Conservation (phyloP, 164 flowering plant genomes). For the Stephania yunnanensis region DNA sequence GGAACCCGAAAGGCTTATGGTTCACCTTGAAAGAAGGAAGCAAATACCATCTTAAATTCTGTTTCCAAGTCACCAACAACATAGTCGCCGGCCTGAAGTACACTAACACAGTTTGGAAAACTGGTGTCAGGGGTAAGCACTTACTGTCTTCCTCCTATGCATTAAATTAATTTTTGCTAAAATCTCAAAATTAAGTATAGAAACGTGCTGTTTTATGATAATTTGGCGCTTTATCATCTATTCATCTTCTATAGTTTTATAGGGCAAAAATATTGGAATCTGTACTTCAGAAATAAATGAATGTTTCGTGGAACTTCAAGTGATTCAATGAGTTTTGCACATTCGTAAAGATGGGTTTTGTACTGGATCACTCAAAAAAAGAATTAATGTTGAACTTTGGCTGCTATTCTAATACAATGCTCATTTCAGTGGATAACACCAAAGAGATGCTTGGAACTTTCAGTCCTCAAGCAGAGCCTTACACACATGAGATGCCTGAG, state of each 20-base stretch:
- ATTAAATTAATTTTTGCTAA: neutral
- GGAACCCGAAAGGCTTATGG: slow-evolving; percentile 45
- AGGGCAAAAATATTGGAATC: neutral
- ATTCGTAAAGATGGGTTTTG: neutral
- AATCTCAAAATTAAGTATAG: no score
- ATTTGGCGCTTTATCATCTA: no score
- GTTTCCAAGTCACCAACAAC: slow-evolving; percentile 50
- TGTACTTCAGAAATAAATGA: no score
- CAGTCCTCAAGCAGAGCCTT: slow-evolving; percentile 62
- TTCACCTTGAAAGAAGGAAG: slow-evolving; percentile 64
- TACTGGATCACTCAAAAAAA: no score
- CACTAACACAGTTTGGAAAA: slow-evolving; percentile 63
- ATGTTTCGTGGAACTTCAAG: neutral
- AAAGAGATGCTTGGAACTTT: slow-evolving; percentile 71
- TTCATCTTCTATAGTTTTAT: no score
- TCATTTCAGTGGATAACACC: slow-evolving; percentile 50
- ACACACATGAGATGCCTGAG: slow-evolving; percentile 50
- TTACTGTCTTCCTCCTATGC: neutral
- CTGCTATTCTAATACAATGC: neutral
- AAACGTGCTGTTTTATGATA: neutral
- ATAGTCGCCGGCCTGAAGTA: slow-evolving; percentile 35
- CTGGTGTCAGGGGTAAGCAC: slow-evolving; percentile 49
- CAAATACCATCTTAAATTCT: slow-evolving; percentile 40
- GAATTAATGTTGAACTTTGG: neutral
- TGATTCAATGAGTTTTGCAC: neutral